Evolutionary conservation across 148 eudicot genomes (phyloP).

Genomic region (Amaranthus hypochondriacus): DNA sequence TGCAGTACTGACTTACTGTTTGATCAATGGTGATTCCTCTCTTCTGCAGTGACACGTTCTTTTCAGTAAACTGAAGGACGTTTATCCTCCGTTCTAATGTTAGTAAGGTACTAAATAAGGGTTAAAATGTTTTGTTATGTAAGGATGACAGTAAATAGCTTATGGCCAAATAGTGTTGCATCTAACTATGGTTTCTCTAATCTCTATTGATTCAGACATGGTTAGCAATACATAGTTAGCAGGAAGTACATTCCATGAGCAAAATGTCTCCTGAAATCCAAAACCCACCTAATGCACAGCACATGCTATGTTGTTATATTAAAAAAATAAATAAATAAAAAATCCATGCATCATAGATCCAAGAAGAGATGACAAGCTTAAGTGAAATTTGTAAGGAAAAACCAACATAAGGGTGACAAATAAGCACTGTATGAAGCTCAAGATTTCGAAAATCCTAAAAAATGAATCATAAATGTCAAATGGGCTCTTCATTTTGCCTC

Average conservation of each 20-base stretch:
- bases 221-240: not conserved
- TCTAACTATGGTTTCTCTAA: not conserved
- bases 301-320: constrained; percentile 2
- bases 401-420: constrained; percentile 11
- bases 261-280: not conserved
- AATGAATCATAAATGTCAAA: not conserved
- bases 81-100: too few species aligned
- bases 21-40: too few species aligned
- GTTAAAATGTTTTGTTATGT: too few species aligned
- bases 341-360: not conserved
- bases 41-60: too few species aligned
- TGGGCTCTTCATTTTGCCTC: too few species aligned
- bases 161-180: not conserved
- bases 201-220: not conserved
- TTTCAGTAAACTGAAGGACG: too few species aligned
- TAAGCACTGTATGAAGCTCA: not conserved
- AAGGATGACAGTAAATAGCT: not conserved
- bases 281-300: constrained; percentile 10
- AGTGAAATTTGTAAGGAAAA: not conserved
- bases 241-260: too few species aligned
- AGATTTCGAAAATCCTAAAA: not conserved
- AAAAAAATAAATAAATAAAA: not conserved
- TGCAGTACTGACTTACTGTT: too few species aligned
- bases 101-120: too few species aligned
- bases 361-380: not conserved